phyloP scores from a whole-genome alignment of 176 grass and related monocot genomes.

The Eragrostis curvula region DNA sequence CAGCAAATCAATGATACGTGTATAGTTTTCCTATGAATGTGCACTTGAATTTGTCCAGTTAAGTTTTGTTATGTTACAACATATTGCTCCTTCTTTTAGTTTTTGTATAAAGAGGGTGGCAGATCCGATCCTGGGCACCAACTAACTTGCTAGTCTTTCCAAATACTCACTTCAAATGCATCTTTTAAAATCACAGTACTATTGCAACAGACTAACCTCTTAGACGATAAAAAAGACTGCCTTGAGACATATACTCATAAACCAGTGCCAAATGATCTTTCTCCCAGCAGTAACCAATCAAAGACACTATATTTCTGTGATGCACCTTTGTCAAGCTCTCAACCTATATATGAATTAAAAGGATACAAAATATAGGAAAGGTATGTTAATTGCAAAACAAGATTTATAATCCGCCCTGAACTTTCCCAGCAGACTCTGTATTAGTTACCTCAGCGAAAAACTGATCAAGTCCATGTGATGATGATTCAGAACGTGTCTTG shows the following conservation, averaged over 20 bases:
- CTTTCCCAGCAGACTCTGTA: not conserved
- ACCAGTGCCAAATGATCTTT: conserved; percentile 34
- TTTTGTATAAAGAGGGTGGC: no score
- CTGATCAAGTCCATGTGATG: conserved; percentile 16
- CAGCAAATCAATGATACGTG: no score
- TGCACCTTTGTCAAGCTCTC: conserved; percentile 37
- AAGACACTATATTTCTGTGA: conserved; percentile 37
- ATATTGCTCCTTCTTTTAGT: no score
- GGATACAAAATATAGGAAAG: not conserved
- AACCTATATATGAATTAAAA: not conserved
- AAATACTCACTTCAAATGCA: not conserved
- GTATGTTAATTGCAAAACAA: not conserved
- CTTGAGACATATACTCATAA: conserved; percentile 36
- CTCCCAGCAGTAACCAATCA: conserved; percentile 46
- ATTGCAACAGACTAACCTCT: conserved; percentile 15
- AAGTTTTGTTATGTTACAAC: no score
- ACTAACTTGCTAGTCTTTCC: not conserved
- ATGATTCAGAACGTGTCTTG: conserved; percentile 44
- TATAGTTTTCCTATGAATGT: no score
- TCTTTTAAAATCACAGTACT: no score
- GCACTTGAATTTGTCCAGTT: no score
- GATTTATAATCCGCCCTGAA: not conserved
- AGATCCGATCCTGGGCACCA: no score
- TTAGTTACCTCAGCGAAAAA: conserved; percentile 51
- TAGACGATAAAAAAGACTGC: conserved; percentile 27